Base-by-base conservation (phyloP, 805 yeast species). In the Kodamaea fukazawae region DNA sequence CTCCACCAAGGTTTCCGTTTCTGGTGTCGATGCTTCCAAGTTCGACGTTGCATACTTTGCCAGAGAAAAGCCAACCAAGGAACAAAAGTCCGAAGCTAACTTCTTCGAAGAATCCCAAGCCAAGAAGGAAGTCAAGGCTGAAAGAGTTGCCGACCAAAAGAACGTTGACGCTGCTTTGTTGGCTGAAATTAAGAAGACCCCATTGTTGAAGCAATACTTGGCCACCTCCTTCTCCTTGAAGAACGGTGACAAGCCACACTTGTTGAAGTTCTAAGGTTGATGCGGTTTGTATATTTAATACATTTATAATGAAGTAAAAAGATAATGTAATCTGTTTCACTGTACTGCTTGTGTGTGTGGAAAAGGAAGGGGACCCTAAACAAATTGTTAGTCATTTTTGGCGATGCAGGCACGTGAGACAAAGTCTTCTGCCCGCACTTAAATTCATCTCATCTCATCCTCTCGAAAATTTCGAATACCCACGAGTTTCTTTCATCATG, bases 191-290 rank as follows among this genome's bases (percentile, higher is more conserved):
- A 89, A 90, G 84, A 86, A 89, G 81, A 89, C 96, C 63, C 95
- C 97, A 71, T 81, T 88, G 70, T 85, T 91, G 73, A 87, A 88
- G 76, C 95, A 90, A 78, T 91, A 91, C 86, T 82, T 91, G 70
- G 84, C 96, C 58, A 71, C 96, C 61, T 77, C 95, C 57, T 91
- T 91, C 90, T 85, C 96, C 60, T 83, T 93, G 76, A 90, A 88
- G 86, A 81, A 79, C 76, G 98, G 98, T 75, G 99, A 91, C 81
- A 88, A 78, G 75, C 99, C 98, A 66, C 98, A 91, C 76, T 82
- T 86, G 71, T 86, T 93, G 84, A 88, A 86, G 80, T 91, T 93
- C 76, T 91, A 89, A 84, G 60, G 35, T 32, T n/a, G 16, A 13
- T 25, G 36, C 18, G 29, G 36, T 26, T 34, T 26, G 36, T 34